Evolutionary conservation across 768 basidiomycete species (phyloP).

Genomic region (Mycena filopes): DNA sequence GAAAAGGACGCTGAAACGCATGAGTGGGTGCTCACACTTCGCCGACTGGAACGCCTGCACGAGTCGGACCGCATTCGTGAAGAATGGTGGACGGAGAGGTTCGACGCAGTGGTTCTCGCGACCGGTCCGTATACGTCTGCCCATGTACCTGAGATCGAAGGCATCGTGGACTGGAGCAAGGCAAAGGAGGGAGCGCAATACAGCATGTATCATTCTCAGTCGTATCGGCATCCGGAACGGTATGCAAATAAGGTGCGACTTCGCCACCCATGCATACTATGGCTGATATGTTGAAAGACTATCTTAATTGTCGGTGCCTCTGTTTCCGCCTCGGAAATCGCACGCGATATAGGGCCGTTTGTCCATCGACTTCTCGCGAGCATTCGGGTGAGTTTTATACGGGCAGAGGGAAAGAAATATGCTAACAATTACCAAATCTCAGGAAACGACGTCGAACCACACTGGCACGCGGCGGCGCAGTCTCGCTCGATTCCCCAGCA

Average conservation of each 20-base stretch:
- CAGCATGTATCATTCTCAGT: conserved; percentile 22
- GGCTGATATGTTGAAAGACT: conserved; percentile 8
- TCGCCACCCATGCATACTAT: neutral
- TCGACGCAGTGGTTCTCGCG: conserved; percentile 25
- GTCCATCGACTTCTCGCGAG: conserved; percentile 32
- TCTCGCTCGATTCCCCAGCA: conserved; percentile 38
- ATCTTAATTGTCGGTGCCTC: conserved; percentile 34
- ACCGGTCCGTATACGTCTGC: conserved; percentile 10
- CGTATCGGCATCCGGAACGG: conserved; percentile 23
- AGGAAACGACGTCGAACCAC: conserved; percentile 18
- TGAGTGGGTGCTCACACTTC: conserved; percentile 26
- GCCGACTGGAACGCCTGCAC: conserved; percentile 15
- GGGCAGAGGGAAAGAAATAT: neutral
- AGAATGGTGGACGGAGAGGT: conserved; percentile 28
- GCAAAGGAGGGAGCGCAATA: conserved; percentile 11
- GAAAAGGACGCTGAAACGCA: conserved; percentile 15
- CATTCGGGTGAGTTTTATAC: conserved; percentile 31
- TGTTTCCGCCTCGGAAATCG: conserved; percentile 35
- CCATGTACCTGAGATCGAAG: conserved; percentile 26
- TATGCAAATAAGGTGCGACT: conserved; percentile 35
- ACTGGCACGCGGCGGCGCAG: conserved; percentile 21
- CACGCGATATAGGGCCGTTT: conserved; percentile 34
- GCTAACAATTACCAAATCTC: conserved; percentile 22
- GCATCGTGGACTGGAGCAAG: conserved; percentile 31
- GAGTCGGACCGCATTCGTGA: conserved; percentile 21